phyloP scores from a whole-genome alignment of 2,329 filamentous ascomycete species.

The Torrubiellomyces zombiae region DNA sequence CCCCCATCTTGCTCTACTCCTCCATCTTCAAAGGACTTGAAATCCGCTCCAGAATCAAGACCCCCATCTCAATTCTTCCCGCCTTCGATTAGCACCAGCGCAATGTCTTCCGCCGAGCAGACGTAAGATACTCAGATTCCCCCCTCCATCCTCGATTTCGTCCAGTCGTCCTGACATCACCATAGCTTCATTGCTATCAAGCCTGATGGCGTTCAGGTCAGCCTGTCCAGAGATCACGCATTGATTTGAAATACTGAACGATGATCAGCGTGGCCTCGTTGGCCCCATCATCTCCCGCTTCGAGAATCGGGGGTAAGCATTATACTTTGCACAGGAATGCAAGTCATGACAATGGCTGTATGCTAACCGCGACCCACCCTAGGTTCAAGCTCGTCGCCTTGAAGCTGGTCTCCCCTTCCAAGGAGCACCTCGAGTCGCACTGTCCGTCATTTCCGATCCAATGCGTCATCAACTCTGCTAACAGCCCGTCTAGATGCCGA shows the following conservation, averaged over 20 bases:
- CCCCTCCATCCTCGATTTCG: slow-evolving; percentile 3
- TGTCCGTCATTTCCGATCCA: slow-evolving; percentile 31
- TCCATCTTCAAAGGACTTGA: slow-evolving; percentile 12
- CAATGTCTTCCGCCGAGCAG: slow-evolving; percentile 62
- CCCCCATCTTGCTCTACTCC: slow-evolving; percentile 11
- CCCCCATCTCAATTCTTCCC: slow-evolving; percentile 12
- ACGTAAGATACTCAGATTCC: slow-evolving; percentile 44
- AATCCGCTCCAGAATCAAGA: slow-evolving; percentile 7
- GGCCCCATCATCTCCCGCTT: slow-evolving; percentile 97
- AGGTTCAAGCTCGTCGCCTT: slow-evolving; percentile 98
- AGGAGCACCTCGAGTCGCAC: slow-evolving; percentile 97
- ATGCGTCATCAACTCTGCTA: slow-evolving; percentile 8
- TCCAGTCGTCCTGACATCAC: slow-evolving; percentile 8
- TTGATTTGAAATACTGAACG: no score
- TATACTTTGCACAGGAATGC: no score
- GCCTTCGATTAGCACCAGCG: slow-evolving; percentile 19
- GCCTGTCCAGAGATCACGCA: no score
- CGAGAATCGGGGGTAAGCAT: slow-evolving; percentile 73
- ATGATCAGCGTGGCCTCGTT: slow-evolving; percentile 73
- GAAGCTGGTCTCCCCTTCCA: slow-evolving; percentile 78
- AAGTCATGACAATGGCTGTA: slow-evolving; percentile 1
- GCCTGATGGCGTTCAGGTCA: slow-evolving; percentile 97
- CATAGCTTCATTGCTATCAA: slow-evolving; percentile 98
- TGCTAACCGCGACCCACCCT: slow-evolving; percentile 3
- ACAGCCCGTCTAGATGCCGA: slow-evolving; percentile 51